phyloP scores from a whole-genome alignment of 441 rosid species.

The Bocquillonia castaneifolia region DNA sequence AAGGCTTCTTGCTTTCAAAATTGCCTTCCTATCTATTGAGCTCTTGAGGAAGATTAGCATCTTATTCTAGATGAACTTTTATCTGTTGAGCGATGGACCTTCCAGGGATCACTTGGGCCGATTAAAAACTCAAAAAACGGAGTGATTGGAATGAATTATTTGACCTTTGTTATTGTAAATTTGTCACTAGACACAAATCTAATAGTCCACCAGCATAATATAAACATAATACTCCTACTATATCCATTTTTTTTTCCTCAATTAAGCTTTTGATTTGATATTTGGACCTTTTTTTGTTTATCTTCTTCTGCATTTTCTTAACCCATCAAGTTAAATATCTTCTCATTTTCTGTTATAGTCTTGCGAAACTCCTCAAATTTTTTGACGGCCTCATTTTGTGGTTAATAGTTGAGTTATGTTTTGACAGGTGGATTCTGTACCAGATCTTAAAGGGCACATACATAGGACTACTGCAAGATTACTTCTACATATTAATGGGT shows the following conservation, averaged over 20 bases:
- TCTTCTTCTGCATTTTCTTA: background rate
- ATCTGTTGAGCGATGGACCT: too few relatives aligned
- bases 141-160: too few relatives aligned
- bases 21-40: too few relatives aligned
- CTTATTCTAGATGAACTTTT: too few relatives aligned
- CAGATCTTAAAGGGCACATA: slow-evolving; percentile 70
- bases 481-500: slow-evolving; percentile 92
- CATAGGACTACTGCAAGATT: slow-evolving; percentile 86
- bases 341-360: background rate
- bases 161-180: too few relatives aligned
- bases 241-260: too few relatives aligned
- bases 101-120: too few relatives aligned
- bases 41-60: too few relatives aligned
- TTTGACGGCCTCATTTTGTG: background rate
- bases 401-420: slow-evolving; percentile 17
- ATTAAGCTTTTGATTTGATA: background rate
- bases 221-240: background rate
- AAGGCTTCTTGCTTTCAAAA: too few relatives aligned
- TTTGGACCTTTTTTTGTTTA: background rate
- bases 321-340: slow-evolving; percentile 9
- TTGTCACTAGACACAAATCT: too few relatives aligned
- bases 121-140: too few relatives aligned
- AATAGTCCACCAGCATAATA: background rate
- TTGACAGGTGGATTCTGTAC: slow-evolving; percentile 84
- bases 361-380: background rate